Base-by-base conservation (phyloP, 805 yeast species). In the Cyberlindnera maritima region DNA sequence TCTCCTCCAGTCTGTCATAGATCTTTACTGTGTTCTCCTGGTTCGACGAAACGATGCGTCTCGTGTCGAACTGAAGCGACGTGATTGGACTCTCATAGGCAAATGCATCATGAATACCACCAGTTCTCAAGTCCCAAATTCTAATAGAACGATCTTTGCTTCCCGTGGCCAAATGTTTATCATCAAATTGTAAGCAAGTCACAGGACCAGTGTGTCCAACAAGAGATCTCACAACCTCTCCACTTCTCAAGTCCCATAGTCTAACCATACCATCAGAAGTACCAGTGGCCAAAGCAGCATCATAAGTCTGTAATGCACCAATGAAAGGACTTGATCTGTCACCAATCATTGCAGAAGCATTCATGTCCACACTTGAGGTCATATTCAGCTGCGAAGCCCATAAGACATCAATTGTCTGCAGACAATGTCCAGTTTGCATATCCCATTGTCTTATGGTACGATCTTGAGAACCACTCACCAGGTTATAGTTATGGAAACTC, bases 361-460 rank as follows among this genome's bases (percentile, higher is more conserved):
- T 13, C 25, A 19, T 44, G 13, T 51, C 60, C 9, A 55, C 37
- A 1, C 48, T 31, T 2, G 58, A 43, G 0, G 58, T 36, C 40
- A 52, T 47, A 44, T 56, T 58, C 25, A 45, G 18, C 41, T 67
- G 75, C 1, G 76, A 69, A 5, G 83, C 83, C 81, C 83, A 80
- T 39, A 81, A 56, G 15, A 85, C 77, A 64, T 86, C 92, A 36
- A 85, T 72, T 0, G 90, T 83, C 58, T 83, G 88, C 15, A 80
- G 51, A 62, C 89, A 82, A 51, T 77, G 76, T 0, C 90, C 91
- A 0, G 81, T 74, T 26, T 64, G 68, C 50, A 81, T 53, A 65
- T 85, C 92, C 92, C 92, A 85, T 60, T 83, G 88, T 41, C 91
- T 72, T 11, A 86, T 74, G 0, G 92, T 85, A 41, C 78, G 70